A percentile compares a stretch with the other conserved stretches of the same genome.
These are phyloP conservation scores for Chimonanthus praecox DNA, from an alignment of 164 flowering plant genomes.

Conservation along the genomic window DNA sequence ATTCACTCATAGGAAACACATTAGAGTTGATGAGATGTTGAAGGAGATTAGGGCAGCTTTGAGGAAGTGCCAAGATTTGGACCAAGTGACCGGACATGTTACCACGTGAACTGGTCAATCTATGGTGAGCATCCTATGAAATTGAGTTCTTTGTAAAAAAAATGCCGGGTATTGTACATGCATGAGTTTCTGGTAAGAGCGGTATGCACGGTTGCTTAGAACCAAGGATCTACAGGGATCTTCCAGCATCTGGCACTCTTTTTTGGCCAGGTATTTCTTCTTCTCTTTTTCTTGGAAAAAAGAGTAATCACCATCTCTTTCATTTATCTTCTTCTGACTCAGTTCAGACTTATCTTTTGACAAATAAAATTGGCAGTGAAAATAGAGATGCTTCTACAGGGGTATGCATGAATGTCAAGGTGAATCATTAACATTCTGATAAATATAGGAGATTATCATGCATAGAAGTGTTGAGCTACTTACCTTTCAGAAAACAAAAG, in stretches of 20 bases:
- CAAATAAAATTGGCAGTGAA: no score
- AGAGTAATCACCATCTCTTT: no score
- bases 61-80: conserved; percentile 40
- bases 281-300: no score
- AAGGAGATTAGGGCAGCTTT: conserved; percentile 75
- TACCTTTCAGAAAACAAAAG: no score
- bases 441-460: no score
- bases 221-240: background rate
- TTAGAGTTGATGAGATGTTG: conserved; percentile 59
- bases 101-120: background rate
- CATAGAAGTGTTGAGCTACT: no score
- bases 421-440: no score
- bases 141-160: background rate
- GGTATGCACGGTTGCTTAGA: background rate
- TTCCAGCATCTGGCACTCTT: background rate
- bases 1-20: conserved; percentile 58
- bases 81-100: conserved; percentile 9
- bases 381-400: no score
- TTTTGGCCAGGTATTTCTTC: background rate
- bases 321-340: no score
- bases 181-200: background rate
- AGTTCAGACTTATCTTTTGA: no score
- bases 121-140: background rate
- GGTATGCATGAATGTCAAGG: no score
- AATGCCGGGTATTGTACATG: background rate